Evolutionary conservation across 345 rosid species (phyloP), one percentile per base, ranked within the genome.

Genomic region (Sonneratia alba): DNA sequence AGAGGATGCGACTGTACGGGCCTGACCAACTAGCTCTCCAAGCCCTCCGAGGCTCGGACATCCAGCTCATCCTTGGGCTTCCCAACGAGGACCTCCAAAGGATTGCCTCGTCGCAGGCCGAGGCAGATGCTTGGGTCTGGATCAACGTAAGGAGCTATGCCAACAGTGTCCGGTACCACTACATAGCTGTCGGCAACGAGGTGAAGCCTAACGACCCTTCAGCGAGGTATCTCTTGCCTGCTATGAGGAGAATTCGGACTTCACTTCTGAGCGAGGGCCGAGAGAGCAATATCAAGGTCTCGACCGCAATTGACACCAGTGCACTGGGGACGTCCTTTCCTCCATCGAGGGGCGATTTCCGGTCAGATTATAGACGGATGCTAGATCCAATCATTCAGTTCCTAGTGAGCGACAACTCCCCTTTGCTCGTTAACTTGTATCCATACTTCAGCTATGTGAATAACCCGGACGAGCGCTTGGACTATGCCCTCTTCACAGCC

Each of bases 131-230:
- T 4, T 85, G 91, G 88, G 81, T 85, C 63, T 81, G 67, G 40
- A 73, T 55, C 67, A 77, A 81, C 21, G 63, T 87, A 0, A 21
- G 67, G 3, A 56, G 83, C 51, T 83, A 75, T 40, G 70, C 81
- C 0, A 19, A 81, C 0, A 71, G 74, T 15, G 89, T 80, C 42
- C 77, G 74, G 16, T 77, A 89, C 72, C 79, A 76, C 15, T 87
- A 87, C 77, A 84, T 91, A n/a, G 78, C 83, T 0, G 83, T 84
- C 0, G 88, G 87, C 3, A 87, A 87, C 9, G 90, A 87, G 75
- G 74, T 81, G 21, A 73, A n/a, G 8, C 77, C 83, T 4, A 59
- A 74, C 0, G 82, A 84, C 5, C 13, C 68, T 3, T 49, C 27
- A 0, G 78, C 82, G 21, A 40, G 14, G 0, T 74, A 13, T 19